Base-by-base conservation (phyloP, 805 yeast genomes). In the Starmerella asiatica region DNA sequence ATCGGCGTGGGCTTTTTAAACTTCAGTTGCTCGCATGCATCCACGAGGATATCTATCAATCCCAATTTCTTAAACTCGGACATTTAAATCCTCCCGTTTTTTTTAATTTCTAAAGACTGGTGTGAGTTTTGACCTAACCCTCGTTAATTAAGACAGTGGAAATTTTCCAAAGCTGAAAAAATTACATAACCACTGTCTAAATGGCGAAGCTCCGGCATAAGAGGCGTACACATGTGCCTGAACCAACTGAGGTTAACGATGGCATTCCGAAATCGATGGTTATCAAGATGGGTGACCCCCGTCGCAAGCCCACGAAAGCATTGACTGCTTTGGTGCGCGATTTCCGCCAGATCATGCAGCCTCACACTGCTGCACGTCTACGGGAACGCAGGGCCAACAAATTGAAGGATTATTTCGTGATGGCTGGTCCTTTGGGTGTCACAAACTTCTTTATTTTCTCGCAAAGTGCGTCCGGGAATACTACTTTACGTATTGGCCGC, bases 381-480 rank as follows among this genome's bases (percentile, higher is more conserved):
- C 70, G 77, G 48, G 98, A 91, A 61, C 69, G 97, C 37, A 83
- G 82, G 56, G 67, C 82, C 29, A 91, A 91, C 60, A 81, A 76
- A 56, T 67, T 91, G 49, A 83, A 80, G 58, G 98, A 88, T 62
- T 91, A 80, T 52, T 72, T 86, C n/a, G 94, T 84, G n/a, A 86
- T 91, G 95, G 82, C 95, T 29, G 97, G 97, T 5, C 97, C 97
- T 12, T 66, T 91, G 32, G 94, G 94, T 21, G 94, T 91, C 18
- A 70, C 88, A 5, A 94, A 88, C 61, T 61, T 91, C 55, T 74
- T 91, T 62, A 66, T 88, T 17, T 86, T 91, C 65, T 78, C 84
- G 46, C 94, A 85, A 57, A 71, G 81, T 29, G 40, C 45, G n/a
- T 38, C 51, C 3, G 96, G 95, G 6, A 76, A 75, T 40, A 77